Base-by-base conservation (phyloP, 108 stramenopile genomes). In the Nitzschia palea region DNA sequence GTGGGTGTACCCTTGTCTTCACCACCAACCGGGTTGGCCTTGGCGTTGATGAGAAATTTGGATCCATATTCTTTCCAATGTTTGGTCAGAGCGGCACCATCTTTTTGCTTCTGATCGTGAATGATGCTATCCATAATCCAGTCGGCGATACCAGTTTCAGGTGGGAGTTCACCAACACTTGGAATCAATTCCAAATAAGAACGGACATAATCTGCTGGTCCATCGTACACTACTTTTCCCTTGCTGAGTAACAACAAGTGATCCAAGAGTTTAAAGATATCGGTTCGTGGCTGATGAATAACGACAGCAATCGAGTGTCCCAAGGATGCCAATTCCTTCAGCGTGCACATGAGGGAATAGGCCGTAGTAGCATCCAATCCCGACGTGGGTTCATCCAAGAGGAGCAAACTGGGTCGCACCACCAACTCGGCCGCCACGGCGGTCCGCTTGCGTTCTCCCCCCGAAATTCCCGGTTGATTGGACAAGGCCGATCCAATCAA, bases 231-330 rank as follows among this genome's bases (percentile, higher is more conserved):
- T 0, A 79, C 83, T 26, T 68, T 29, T 30, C 91, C 91, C 40
- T 85, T 75, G 47, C 82, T 85, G 61, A 96, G 45, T 42, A 97
- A 63, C 5, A 97, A 57, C 42, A 91, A 62, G 52, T 89, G 74
- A 63, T 95, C 90, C 63, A 95, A 74, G 59, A 87, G 40, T 15
- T 86, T 77, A 80, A 90, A 96, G 33, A 96, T 95, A 10, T 80
- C 84, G 4, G 85, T 86, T 2, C 94, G 66, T 0, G 97, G 97
- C 65, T 96, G 95, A 75, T 97, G 97, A 59, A 97, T 79, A 17
- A 97, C 91, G 9, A 85, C 76, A 0, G 76, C 89, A 70, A 97
- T 85, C 0, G 95, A 64, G 80, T 92, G 87, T 58, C 88, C 65
- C 18, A 80, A 73, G 0, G 55, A 25, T 8, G 88, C 80, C 53